phyloP scores from a whole-genome alignment of 192 early-diverging fungal species.

The Umbelopsis sp. region DNA sequence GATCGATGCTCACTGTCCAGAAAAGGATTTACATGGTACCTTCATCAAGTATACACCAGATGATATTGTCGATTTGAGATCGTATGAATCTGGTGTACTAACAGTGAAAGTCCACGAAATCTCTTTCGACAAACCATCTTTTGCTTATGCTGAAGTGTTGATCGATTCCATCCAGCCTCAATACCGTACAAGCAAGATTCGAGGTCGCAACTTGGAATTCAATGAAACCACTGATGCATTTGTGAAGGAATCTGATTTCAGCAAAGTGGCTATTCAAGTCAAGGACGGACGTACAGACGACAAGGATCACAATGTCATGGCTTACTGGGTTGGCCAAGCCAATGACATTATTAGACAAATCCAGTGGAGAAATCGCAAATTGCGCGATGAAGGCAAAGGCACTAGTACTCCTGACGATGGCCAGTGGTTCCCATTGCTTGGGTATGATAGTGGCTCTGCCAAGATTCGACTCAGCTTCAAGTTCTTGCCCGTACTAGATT shows the following conservation, averaged over 20 bases:
- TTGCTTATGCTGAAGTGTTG: conserved; percentile 48
- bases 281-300: conserved; percentile 17
- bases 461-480: conserved; percentile 34
- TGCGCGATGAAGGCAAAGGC: conserved; percentile 1
- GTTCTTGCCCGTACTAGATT: conserved; percentile 31
- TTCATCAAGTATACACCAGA: conserved; percentile 24
- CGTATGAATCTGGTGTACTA: conserved; percentile 54
- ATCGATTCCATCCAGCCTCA: conserved; percentile 41
- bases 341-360: conserved; percentile 24
- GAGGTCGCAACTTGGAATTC: conserved; percentile 30
- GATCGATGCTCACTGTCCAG: not conserved
- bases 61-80: conserved; percentile 31
- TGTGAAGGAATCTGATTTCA: conserved; percentile 43
- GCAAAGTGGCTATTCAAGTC: conserved; percentile 31
- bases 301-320: conserved; percentile 16
- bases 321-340: conserved; percentile 25
- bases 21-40: conserved; percentile 29
- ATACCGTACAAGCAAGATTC: conserved; percentile 42
- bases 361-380: not conserved
- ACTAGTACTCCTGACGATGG: conserved; percentile 18
- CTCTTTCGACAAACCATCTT: not conserved
- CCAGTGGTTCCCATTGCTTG: conserved; percentile 30
- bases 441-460: not conserved
- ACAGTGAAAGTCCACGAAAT: conserved; percentile 51
- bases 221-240: conserved; percentile 37